Evolutionary conservation across 805 yeast genomes (phyloP), one percentile per base, ranked within the genome.

Genomic region (Osmozyma mogii): DNA sequence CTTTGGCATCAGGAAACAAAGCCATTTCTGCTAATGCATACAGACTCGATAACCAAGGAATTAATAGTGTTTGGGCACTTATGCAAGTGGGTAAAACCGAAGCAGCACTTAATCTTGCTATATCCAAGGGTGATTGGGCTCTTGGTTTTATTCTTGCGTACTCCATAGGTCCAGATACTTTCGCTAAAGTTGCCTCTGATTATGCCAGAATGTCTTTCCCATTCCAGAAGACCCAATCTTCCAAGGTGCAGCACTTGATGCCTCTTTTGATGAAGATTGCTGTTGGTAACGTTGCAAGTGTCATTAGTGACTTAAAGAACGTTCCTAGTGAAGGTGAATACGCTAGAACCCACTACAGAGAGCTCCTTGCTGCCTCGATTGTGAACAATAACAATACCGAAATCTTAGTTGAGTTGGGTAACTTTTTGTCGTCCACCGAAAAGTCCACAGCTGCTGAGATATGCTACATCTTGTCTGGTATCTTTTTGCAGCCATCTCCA

Each of bases 61-160:
- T 54, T 10, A 51, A 54, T 34, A 41, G 47, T 16, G 54, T 58
- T 3, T 59, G 58, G 42, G 37, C 44, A 23, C 40, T 62, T 24
- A 57, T 76, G 22, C 77, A 75, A 40, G 53, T 58, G 4, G 96
- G 96, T 1, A 66, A 78, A 33, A 70, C 76, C 15, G 73, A 70
- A 9, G 69, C 65, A 4, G 96, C 95, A 0, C 54, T 87, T 27
- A 61, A 68, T 15, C 58, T 65, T 31, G 77, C 92, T 1, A 50
- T 87, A 12, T 61, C 68, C 2, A 70, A 72, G 30, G 70, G 74
- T 7, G 83, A 84, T 40, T 88, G 84, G 80, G 76, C 89, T 0
- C 62, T 87, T 52, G 81, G 95, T 0, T 54, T 89, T 31, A 50
- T 85, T 17, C 59, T 88, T 28, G 77, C 94, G 1, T 70, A 78